phyloP scores from a whole-genome alignment of 2,329 filamentous ascomycete species.

The Fusarium poae region DNA sequence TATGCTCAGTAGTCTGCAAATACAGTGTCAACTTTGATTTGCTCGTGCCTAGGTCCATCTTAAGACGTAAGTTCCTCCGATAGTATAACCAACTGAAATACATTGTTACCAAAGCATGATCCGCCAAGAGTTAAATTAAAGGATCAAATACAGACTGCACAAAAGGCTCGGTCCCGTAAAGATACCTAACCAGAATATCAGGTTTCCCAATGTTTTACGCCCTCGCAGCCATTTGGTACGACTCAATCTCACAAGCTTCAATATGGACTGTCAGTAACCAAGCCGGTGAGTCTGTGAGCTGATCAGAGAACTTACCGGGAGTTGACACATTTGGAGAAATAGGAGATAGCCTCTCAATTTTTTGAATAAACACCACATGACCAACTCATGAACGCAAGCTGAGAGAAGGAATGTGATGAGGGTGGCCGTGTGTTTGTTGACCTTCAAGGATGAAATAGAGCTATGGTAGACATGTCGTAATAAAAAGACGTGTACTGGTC shows the following conservation, averaged over 20 bases:
- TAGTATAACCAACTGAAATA: too few relatives aligned
- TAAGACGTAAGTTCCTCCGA: too few relatives aligned
- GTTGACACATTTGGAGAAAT: conserved; percentile 78
- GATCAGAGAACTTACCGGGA: conserved; percentile 64
- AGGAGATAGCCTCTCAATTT: conserved; percentile 81
- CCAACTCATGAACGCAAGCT: conserved; percentile 78
- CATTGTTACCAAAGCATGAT: too few relatives aligned
- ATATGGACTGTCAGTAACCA: conserved; percentile 4
- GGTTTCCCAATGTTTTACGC: conserved; percentile 74
- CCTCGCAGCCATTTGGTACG: conserved; percentile 75
- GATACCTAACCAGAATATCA: conserved; percentile 84
- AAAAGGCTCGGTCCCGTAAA: conserved; percentile 79
- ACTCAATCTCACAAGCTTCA: conserved; percentile 72
- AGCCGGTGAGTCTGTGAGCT: not conserved
- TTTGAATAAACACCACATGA: conserved; percentile 86
- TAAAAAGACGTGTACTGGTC: conserved; percentile 81
- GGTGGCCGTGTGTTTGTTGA: conserved; percentile 78
- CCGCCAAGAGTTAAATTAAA: conserved; percentile 54
- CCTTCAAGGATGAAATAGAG: conserved; percentile 78
- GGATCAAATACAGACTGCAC: conserved; percentile 70
- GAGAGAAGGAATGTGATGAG: conserved; percentile 81
- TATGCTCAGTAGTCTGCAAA: not conserved
- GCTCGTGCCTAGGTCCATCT: not conserved
- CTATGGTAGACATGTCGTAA: conserved; percentile 84
- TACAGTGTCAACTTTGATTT: not conserved